Evolutionary conservation across 108 stramenopile species (phyloP), one percentile per base, ranked within the genome.

Genomic region (Aurantiochytrium sp.): DNA sequence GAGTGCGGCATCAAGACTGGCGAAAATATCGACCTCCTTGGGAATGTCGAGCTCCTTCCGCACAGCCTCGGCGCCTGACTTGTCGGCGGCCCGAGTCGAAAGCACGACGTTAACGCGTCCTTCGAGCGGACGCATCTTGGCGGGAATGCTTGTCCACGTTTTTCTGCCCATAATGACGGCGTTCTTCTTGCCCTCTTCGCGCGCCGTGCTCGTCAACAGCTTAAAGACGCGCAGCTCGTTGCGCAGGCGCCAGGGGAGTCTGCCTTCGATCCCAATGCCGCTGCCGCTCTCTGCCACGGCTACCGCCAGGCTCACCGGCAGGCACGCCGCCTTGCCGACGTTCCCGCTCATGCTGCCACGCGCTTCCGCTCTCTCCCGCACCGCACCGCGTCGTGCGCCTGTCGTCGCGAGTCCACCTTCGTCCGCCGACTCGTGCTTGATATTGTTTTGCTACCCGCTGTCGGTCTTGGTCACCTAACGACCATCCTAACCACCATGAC

Each of bases 121-220:
- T 5, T 90, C 88, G 42, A 99, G 90, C 0, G 99, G 99, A 21
- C 98, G 96, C 89, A 97, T 98, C 87, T 95, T 96, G 60, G 92
- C 21, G 5, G 99, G 98, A 89, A 99, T 98, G 88, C 96, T 96
- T 58, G 97, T 96, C 98, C 98, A 99, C 12, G 99, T 99, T 90
- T 97, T 98, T n/a, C 98, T 96, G 2, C 99, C 99, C 98, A 99
- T 99, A 90, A 99, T 94, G 71, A 98, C 98, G 6, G 98, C 99
- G 91, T 99, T 98, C 89, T 73, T 89, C 53, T 92, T 91, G 49
- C 89, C 91, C 47, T 94, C 57, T 23, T 16, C 69, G 35, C 42
- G 28, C 35, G 88, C 44, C 47, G 42, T 29, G 25, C 87, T 88
- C 0, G 93, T 93, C n/a, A 93, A 35, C 18, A 90, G 43, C 44